phyloP scores from a whole-genome alignment of 169 alveolate species.

The Plasmodium berghei region DNA sequence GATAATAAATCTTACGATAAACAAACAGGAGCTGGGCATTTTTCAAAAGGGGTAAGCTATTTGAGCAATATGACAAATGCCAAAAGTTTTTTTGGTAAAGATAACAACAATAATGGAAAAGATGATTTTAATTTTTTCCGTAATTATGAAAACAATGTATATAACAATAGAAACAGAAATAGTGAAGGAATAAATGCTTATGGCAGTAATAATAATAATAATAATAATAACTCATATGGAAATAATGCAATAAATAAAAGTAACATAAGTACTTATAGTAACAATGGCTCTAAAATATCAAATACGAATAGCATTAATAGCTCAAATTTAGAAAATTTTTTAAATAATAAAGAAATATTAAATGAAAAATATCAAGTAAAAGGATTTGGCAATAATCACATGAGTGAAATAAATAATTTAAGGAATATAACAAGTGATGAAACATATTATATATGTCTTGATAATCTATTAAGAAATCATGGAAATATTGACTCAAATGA shows the following conservation, averaged over 20 bases:
- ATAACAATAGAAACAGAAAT: not conserved
- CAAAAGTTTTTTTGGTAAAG: not conserved
- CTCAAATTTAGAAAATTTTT: slow-evolving; percentile 48
- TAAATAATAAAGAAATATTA: slow-evolving; percentile 36
- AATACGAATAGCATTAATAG: slow-evolving; percentile 14
- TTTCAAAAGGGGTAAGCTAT: slow-evolving; percentile 13
- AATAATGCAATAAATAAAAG: not conserved
- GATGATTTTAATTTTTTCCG: slow-evolving; percentile 26
- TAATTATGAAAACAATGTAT: slow-evolving; percentile 11
- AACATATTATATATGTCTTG: slow-evolving; percentile 69
- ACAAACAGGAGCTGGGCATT: slow-evolving; percentile 8
- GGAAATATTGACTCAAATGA: slow-evolving; percentile 77
- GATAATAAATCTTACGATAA: slow-evolving; percentile 12
- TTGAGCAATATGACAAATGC: slow-evolving; percentile 16
- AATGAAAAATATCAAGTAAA: slow-evolving; percentile 32
- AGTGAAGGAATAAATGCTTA: slow-evolving; percentile 2
- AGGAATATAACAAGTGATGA: slow-evolving; percentile 71
- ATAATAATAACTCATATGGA: not conserved
- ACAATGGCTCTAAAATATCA: not conserved
- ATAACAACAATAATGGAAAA: slow-evolving; percentile 2
- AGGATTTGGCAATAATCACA: slow-evolving; percentile 50
- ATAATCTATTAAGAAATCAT: slow-evolving; percentile 75
- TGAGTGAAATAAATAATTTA: slow-evolving; percentile 54
- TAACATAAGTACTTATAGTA: not conserved
- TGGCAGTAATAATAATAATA: not conserved